Percentiles rank a stretch among this genome's conserved stretches.
These are phyloP conservation scores for Candida sonorensis DNA, from an alignment of 805 yeast genomes.

Conservation along the genomic window DNA sequence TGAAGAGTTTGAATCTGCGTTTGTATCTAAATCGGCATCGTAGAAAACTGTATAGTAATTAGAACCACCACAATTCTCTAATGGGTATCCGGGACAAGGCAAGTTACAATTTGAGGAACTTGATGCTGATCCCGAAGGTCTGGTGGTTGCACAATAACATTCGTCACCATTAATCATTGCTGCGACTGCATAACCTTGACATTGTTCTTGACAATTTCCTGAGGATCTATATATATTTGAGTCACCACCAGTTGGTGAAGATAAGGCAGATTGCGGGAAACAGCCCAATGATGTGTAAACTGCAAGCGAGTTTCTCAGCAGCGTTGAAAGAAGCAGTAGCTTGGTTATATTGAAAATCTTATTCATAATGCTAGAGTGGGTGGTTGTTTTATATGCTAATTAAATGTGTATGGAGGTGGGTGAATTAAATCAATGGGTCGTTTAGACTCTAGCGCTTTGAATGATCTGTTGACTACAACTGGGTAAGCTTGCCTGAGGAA, in stretches of 20 bases:
- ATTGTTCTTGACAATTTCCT: conserved; percentile 48
- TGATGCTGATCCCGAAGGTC: conserved; percentile 25
- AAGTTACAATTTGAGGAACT: conserved; percentile 34
- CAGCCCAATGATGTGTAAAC: conserved; percentile 22
- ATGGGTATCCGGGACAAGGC: conserved; percentile 55
- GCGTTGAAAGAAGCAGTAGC: too few relatives aligned
- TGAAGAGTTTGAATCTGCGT: conserved; percentile 13
- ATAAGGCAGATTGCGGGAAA: conserved; percentile 21
- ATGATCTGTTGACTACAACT: too few relatives aligned
- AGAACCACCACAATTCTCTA: conserved; percentile 54
- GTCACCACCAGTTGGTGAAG: conserved; percentile 33
- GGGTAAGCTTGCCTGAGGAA: too few relatives aligned
- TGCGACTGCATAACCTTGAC: conserved; percentile 40
- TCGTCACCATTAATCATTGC: conserved; percentile 45
- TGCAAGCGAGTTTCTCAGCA: conserved; percentile 5
- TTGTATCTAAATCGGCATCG: conserved; percentile 15
- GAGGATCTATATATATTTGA: conserved; percentile 54
- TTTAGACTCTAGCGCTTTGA: too few relatives aligned
- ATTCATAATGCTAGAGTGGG: too few relatives aligned
- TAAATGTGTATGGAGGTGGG: too few relatives aligned
- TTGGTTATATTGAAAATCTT: too few relatives aligned
- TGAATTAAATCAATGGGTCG: too few relatives aligned
- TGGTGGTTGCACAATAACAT: conserved; percentile 61
- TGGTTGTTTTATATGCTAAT: too few relatives aligned
- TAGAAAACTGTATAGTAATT: conserved; percentile 44